A percentile compares a stretch with the other conserved stretches of the same genome.
Conservation (phyloP, 2,329 filamentous ascomycete species). For the Aspergillus aculeatus region DNA sequence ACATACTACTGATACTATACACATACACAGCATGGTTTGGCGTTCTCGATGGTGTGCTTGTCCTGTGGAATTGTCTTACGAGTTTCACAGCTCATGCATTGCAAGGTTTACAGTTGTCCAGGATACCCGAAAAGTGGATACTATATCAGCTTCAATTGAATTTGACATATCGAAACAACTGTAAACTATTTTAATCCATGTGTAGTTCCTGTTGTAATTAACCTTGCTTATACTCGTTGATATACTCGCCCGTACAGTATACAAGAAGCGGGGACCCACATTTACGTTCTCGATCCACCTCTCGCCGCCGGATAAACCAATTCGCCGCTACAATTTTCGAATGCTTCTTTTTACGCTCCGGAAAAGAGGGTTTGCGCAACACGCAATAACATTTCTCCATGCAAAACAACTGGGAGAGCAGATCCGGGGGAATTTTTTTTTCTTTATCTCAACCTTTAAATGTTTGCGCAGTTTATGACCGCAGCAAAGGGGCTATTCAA, state of each 20-base stretch:
- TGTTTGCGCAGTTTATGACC: slow-evolving; percentile 44
- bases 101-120: no score
- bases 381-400: slow-evolving; percentile 22
- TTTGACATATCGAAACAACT: no score
- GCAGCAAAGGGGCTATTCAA: slow-evolving; percentile 44
- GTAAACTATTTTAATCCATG: no score
- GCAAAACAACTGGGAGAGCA: background rate
- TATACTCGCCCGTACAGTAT: background rate
- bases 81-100: background rate
- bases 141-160: background rate
- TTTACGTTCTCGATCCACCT: slow-evolving; percentile 2
- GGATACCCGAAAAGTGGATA: no score
- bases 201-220: no score
- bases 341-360: background rate
- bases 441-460: slow-evolving; percentile 24
- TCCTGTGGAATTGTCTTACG: background rate
- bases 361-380: background rate
- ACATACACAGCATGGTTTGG: background rate
- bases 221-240: no score
- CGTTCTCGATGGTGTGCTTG: background rate
- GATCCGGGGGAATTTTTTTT: background rate
- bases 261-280: background rate
- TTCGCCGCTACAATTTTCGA: slow-evolving; percentile 1
- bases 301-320: slow-evolving; percentile 17
- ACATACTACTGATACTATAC: background rate